phyloP scores from a whole-genome alignment of 495 filamentous ascomycete genomes.

The Platismatia glauca region DNA sequence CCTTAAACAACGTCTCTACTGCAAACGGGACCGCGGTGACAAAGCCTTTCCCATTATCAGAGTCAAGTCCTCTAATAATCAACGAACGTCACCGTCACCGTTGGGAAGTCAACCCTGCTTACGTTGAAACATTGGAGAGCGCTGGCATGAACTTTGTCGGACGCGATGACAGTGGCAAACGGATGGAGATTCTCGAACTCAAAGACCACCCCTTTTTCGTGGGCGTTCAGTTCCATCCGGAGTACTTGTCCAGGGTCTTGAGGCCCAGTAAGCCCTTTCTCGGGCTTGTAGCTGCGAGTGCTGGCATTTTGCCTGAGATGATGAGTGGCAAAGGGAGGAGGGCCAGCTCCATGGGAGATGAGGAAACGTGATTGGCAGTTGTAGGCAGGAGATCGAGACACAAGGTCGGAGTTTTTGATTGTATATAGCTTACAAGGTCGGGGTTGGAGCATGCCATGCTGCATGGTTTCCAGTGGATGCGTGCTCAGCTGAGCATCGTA shows the following conservation, averaged over 20 bases:
- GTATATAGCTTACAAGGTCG: neutral
- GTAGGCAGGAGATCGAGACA: no score
- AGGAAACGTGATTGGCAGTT: neutral
- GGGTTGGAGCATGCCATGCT: neutral
- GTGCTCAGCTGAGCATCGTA: neutral
- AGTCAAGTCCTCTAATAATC: slow-evolving; percentile 28
- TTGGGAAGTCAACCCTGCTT: slow-evolving; percentile 40
- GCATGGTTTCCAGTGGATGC: neutral
- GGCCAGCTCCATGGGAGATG: neutral
- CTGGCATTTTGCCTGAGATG: slow-evolving; percentile 51
- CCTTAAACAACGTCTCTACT: slow-evolving; percentile 3
- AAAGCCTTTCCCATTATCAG: neutral
- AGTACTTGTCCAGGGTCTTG: slow-evolving; percentile 67
- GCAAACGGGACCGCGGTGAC: slow-evolving; percentile 13
- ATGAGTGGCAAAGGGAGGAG: slow-evolving; percentile 14
- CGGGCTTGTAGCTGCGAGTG: slow-evolving; percentile 74
- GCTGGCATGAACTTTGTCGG: slow-evolving; percentile 44
- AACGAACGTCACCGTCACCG: slow-evolving; percentile 42
- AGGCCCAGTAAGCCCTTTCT: slow-evolving; percentile 70
- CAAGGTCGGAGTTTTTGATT: neutral
- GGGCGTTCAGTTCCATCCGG: slow-evolving; percentile 82
- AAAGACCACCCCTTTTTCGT: slow-evolving; percentile 88
- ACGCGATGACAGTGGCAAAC: slow-evolving; percentile 71
- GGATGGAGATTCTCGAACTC: slow-evolving; percentile 89
- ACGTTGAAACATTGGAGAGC: slow-evolving; percentile 31